phyloP scores from a whole-genome alignment of 148 eudicot genomes.

The Rhododendron henanense region DNA sequence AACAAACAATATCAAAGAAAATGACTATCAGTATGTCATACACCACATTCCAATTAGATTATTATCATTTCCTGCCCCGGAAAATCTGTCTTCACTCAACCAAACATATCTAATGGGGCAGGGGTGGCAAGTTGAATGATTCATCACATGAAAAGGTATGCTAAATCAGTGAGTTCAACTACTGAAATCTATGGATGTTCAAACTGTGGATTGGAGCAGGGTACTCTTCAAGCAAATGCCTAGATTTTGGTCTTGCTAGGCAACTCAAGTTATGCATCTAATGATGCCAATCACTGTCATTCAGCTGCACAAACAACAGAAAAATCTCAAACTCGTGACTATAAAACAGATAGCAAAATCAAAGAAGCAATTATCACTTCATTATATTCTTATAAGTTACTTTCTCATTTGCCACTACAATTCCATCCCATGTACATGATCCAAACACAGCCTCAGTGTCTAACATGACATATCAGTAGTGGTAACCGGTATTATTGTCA shows the following conservation, averaged over 20 bases:
- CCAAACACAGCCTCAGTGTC: not conserved
- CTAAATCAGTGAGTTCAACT: not conserved
- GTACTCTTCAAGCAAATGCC: not conserved
- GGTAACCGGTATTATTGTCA: not conserved
- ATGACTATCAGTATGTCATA: not conserved
- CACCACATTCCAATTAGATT: not conserved
- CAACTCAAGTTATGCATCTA: not conserved
- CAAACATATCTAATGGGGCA: not conserved
- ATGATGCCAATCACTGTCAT: not conserved
- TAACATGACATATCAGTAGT: not conserved
- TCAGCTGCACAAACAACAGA: not conserved
- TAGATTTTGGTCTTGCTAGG: not conserved
- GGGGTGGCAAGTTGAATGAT: not conserved
- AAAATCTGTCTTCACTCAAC: not conserved
- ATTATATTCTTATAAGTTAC: not conserved
- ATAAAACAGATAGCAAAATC: not conserved
- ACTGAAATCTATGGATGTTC: not conserved
- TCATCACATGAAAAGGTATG: not conserved
- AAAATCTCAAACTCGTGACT: not conserved
- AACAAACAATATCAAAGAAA: conserved; percentile 7
- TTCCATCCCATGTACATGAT: not conserved
- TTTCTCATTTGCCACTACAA: not conserved
- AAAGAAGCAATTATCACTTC: not conserved
- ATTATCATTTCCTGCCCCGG: not conserved
- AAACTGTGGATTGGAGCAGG: not conserved